Conservation (phyloP, 176 grass and related monocot genomes). For the maize (Zea mays) region Zm-B73-REFERENCE-NAM-5.0 NC_050097.1:173064001-173064500, state of each 20-base stretch:
- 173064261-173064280: conserved; percentile 16
- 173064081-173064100: no score
- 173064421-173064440: conserved; percentile 92
- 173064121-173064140: background rate
- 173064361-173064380: conserved; percentile 55
- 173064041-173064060: background rate
- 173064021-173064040: background rate
- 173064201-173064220: conserved; percentile 39
- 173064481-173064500: conserved; percentile 89
- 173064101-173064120: background rate
- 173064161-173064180: conserved; percentile 36
- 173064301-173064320: background rate
- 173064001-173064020: conserved; percentile 32
- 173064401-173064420: conserved; percentile 56
- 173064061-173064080: conserved; percentile 24
- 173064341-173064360: no score
- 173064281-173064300: background rate
- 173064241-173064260: background rate
- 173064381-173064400: conserved; percentile 50
- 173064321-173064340: background rate
- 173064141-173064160: conserved; percentile 26
- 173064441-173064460: conserved; percentile 64
- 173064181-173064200: conserved; percentile 41
- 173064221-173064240: conserved; percentile 17
- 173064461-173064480: conserved; percentile 74